Evolutionary conservation across 148 eudicot species (phyloP), one percentile per base, ranked within the genome.

Genomic region (Persicaria tinctoria): DNA sequence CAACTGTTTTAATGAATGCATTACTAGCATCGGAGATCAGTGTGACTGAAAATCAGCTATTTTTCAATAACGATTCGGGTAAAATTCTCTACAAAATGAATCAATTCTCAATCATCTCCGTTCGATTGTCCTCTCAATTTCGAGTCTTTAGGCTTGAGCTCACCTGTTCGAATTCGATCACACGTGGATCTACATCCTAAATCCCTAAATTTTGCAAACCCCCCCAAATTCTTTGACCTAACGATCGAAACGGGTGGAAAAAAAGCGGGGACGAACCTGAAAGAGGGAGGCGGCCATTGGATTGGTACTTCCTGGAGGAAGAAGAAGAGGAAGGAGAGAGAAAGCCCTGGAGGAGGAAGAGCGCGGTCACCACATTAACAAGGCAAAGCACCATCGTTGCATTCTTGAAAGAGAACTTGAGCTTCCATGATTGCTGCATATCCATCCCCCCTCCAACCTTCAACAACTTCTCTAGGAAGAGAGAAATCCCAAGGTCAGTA

Each of bases 351-450:
- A 93, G 81, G 66, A 93, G 78, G 82, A 89, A 76, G 55, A 93
- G 82, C 12, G 84, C 88, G 41, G 89, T 81, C 77, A 91, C 73
- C 46, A 93, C 73, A 78, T 93, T 93, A 79, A 89, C 84, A 59
- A 87, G 75, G 80, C 90, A 89, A 13, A 91, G 79, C 3, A 86
- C 9, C 27, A 93, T 76, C 1, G 98, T 93, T 6, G 97, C 98
- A 54, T 82, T 93, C 80, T 80, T 88, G 87, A 86, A 93, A 2
- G 97, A 85, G 47, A 90, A 72, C 59, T 83, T 82, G 54, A 82
- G 53, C 72, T 76, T 83, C 85, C 78, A 79, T 77, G 75, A 51
- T 44, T 83, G 88, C 56, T 60, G 77, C 17, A 73, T 81, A 68
- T 86, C 86, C 81, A 77, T 86, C 38, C 16, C 16, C 17, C 53